Evolutionary conservation across 352 stramenopile genomes (phyloP).

Genomic region (Pythium phragmitis): DNA sequence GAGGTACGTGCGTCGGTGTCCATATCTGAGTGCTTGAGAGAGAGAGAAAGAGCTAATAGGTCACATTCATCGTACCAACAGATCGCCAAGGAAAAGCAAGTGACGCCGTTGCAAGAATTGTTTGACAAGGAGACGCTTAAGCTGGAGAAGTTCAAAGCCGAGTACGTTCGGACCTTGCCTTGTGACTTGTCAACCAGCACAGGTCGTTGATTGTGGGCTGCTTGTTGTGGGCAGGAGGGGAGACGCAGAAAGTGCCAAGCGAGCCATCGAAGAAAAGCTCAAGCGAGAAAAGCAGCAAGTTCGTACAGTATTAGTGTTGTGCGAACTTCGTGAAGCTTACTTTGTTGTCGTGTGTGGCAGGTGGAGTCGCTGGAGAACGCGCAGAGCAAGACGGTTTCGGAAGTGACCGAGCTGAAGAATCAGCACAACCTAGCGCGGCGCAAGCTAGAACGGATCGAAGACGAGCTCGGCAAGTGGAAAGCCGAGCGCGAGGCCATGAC

Average conservation of each 20-base stretch:
- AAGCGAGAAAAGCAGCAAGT: constrained; percentile 63
- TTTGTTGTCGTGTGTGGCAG: constrained; percentile 28
- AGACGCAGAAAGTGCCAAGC: constrained; percentile 46
- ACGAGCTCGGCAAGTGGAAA: constrained; percentile 67
- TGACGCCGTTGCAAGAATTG: constrained; percentile 62
- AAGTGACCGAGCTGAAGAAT: constrained; percentile 69
- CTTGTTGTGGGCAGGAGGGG: constrained; percentile 38
- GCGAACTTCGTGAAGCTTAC: no score
- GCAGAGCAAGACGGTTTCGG: constrained; percentile 65
- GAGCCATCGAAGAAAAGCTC: constrained; percentile 57
- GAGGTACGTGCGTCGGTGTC: constrained; percentile 32
- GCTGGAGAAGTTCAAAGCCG: constrained; percentile 53
- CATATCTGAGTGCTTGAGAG: no score
- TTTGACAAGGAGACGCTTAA: constrained; percentile 70
- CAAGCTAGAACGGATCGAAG: constrained; percentile 69
- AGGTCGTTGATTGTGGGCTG: not conserved
- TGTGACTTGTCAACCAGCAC: not conserved
- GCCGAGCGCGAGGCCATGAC: constrained; percentile 51
- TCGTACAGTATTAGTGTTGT: not conserved
- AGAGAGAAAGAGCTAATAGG: not conserved
- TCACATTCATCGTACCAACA: constrained; percentile 21
- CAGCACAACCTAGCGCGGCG: constrained; percentile 63
- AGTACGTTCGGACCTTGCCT: constrained; percentile 35
- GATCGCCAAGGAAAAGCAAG: constrained; percentile 63
- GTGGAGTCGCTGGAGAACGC: constrained; percentile 62